Evolutionary conservation across 2,329 filamentous ascomycete species (phyloP).

Genomic region (Fusarium setosum): DNA sequence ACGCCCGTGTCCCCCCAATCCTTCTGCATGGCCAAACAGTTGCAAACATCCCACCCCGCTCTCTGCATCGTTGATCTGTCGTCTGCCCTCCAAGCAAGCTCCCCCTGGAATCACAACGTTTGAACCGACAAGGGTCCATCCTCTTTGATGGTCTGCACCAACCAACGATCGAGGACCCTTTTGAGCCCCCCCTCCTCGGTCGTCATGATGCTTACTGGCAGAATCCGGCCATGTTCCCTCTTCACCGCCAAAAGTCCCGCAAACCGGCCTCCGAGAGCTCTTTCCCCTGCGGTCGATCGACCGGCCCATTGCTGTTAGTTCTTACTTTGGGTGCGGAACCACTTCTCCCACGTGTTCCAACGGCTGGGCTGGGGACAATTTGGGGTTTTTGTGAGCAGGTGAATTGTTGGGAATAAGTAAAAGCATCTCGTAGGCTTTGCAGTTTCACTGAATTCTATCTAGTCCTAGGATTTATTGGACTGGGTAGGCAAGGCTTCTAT

Average conservation of each 20-base stretch:
- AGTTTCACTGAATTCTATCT: background rate
- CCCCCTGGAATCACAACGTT: no score
- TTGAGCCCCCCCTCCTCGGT: constrained; percentile 21
- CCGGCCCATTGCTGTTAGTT: background rate
- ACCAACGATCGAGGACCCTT: constrained; percentile 10
- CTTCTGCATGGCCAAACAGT: constrained; percentile 25
- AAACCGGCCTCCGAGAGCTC: background rate
- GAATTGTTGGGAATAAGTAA: background rate
- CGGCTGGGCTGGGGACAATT: constrained; percentile 17
- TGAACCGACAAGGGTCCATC: constrained; percentile 22
- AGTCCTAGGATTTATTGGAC: background rate
- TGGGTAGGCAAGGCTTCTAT: background rate
- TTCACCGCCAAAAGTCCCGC: constrained; percentile 17
- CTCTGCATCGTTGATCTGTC: constrained; percentile 26
- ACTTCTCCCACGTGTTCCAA: constrained; percentile 26
- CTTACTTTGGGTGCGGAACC: constrained; percentile 3
- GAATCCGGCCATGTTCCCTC: constrained; percentile 1
- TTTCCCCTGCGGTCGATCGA: background rate
- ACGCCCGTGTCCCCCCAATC: no score
- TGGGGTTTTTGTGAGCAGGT: background rate
- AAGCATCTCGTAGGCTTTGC: background rate
- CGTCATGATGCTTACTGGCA: constrained; percentile 28
- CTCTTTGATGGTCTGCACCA: background rate
- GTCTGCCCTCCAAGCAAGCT: constrained; percentile 12
- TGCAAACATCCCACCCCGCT: constrained; percentile 28